Evolutionary conservation across 768 basidiomycete genomes (phyloP), one percentile per base, ranked within the genome.

Genomic region (Ephemerocybe angulata): DNA sequence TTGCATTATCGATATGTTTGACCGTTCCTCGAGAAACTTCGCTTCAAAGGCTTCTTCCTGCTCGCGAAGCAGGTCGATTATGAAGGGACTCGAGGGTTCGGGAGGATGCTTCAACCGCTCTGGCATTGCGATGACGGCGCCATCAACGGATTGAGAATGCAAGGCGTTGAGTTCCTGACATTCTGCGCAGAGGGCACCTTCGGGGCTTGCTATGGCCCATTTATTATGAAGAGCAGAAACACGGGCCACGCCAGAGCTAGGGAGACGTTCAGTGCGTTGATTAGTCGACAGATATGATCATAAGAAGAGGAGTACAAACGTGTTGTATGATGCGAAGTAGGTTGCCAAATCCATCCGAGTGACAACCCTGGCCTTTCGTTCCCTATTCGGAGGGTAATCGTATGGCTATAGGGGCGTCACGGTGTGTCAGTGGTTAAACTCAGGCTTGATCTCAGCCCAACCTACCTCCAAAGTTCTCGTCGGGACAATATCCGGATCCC

Each of bases 161-260:
- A 88, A 67, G 0, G 85, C 86, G 56, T 87, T 87, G 24, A 88
- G 71, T 61, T 88, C 85, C 60, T 87, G 86, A 58, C 85, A 88
- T 68, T 88, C 80, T 0, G 77, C 67, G 60, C 81, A 79, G 59
- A 86, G 69, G 0, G 85, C 85, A 27, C 85, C 85, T 46, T 76
- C 65, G 0, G 80, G 76, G 53, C 76, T 81, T 38, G 68, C 70
- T 2, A 79, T 75, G 47, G 78, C 76, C 86, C 86, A 87, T 64
- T 81, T 80, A 2, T 73, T 72, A 54, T 87, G 85, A 15, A 87
- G 68, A 11, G 79, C 72, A 1, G 81, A 72, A 1, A 85, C 78
- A 48, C 74, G 74, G 0, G 83, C 86, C 17, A 87, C 75, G 3
- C 82, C 76, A 40, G 81, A 76, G 24, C 85, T 86, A 43, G 30